Evolutionary conservation across 106 monocot species (phyloP).

Genomic region (Dioscorea zingiberensis): DNA sequence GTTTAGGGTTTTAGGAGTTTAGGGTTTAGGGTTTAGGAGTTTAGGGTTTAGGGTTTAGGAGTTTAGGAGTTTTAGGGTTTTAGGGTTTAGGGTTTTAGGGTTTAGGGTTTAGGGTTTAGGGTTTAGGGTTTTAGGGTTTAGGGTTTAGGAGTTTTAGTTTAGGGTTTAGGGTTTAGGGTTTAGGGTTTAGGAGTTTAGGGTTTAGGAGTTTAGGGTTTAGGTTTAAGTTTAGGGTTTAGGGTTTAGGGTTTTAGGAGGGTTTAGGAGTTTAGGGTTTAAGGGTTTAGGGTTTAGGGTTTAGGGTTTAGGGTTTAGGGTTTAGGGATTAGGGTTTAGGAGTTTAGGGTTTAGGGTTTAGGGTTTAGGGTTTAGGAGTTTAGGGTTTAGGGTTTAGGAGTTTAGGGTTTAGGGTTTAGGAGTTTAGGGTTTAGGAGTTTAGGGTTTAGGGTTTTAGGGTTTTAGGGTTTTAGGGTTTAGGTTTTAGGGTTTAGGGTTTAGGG

Average conservation of each 20-base stretch:
- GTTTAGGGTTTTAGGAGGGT: too few relatives aligned
- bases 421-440: slow-evolving; percentile 6
- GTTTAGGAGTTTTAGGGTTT: slow-evolving; percentile 8
- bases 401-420: slow-evolving; percentile 9
- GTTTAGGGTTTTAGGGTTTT: slow-evolving; percentile 2
- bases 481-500: slow-evolving; percentile 17
- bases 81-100: slow-evolving; percentile 19
- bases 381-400: slow-evolving; percentile 25
- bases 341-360: slow-evolving; percentile 25
- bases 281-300: slow-evolving; percentile 1
- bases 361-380: slow-evolving; percentile 18
- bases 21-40: slow-evolving; percentile 12
- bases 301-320: slow-evolving; percentile 15
- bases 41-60: too few relatives aligned
- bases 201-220: slow-evolving; percentile 19
- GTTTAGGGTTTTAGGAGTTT: slow-evolving; percentile 20
- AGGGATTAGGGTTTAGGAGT: slow-evolving; percentile 12
- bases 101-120: slow-evolving; percentile 23
- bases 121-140: slow-evolving; percentile 17
- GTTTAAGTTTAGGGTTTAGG: neutral
- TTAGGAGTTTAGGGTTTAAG: neutral
- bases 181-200: slow-evolving; percentile 15
- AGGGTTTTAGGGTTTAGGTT: slow-evolving; percentile 8
- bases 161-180: slow-evolving; percentile 20
- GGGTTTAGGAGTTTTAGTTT: slow-evolving; percentile 11